Base-by-base conservation (phyloP, 345 rosid species). In the Gossypium sturtianum region DNA sequence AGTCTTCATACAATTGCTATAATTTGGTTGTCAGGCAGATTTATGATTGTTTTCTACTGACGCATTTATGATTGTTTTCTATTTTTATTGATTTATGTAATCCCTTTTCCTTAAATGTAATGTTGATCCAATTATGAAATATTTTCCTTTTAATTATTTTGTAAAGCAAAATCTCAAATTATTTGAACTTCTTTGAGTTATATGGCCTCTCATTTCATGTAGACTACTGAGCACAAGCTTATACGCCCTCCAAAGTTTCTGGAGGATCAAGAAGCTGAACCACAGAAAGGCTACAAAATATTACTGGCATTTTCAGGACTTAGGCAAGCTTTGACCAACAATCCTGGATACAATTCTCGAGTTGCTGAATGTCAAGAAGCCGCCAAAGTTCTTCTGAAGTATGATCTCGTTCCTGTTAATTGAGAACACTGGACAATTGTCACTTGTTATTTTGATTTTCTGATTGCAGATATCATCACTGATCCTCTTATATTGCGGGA, bases 361-460 rank as follows among this genome's bases (percentile, higher is more conserved):
- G 99, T 93, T 85, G 79, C 85, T 73, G 99, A 93, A 79, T 95
- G 99, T 77, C 93, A 81, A 79, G 89, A 92, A 89, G 99, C 99
- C 51, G 99, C 99, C 57, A 82, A 85, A 77, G 64, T 89, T 78
- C 93, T 94, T 71, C 80, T 94, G 71, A 44, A 73, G 99, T 94
- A 89, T 70, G 89, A 73, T 86, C 74, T 20, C 17, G 44, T 60
- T 47, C 58, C 41, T 45, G 61, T 6, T 8, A 11, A 70, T 44
- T 66, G 61, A 49, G 63, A 67, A 60, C 70, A 19, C 13, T 22
- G 19, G 13, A 13, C 43, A 44, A 29, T 73, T 20, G 62, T 41
- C 43, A 57, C 59, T 22, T 57, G 44, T 53, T 56, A n/a, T 47
- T 76, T 58, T 68, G 23, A 0, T 74, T 11, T 8, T 41, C 16